Conservation (phyloP, 768 basidiomycete species). For the Cystofilobasidium ferigula region DNA sequence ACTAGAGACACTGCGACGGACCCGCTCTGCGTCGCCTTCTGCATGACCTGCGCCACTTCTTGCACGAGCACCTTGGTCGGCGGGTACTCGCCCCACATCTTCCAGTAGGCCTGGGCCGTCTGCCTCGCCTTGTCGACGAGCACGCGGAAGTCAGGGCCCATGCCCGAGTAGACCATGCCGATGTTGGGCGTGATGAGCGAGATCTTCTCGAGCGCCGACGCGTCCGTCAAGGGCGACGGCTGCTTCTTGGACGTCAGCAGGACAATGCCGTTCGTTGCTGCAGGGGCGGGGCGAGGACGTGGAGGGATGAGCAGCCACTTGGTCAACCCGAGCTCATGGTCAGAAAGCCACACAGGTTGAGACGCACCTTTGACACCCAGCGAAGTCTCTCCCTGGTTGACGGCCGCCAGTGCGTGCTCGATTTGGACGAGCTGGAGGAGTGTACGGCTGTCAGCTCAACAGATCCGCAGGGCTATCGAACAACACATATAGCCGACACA, state of each 20-base stretch:
- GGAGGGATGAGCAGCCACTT: background rate
- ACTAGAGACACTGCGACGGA: conserved; percentile 40
- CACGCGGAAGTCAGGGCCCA: conserved; percentile 97
- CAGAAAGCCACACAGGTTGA: background rate
- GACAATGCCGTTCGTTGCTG: conserved; percentile 97
- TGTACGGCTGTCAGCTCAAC: conserved; percentile 12
- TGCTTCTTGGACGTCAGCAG: conserved; percentile 99
- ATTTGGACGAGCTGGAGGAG: conserved; percentile 73
- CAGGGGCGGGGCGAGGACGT: background rate
- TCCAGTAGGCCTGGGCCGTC: conserved; percentile 98
- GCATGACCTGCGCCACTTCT: conserved; percentile 96
- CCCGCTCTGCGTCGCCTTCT: conserved; percentile 98
- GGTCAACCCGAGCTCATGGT: background rate
- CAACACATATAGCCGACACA: background rate
- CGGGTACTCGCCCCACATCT: conserved; percentile 96
- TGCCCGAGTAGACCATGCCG: conserved; percentile 97
- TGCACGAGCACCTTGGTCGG: conserved; percentile 91
- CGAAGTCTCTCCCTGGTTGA: conserved; percentile 87
- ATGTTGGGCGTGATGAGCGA: conserved; percentile 97
- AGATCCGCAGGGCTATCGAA: background rate
- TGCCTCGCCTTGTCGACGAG: conserved; percentile 89
- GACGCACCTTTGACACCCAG: conserved; percentile 93
- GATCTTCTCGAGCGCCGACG: conserved; percentile 95
- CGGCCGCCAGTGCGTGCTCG: conserved; percentile 96
- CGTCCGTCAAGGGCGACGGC: conserved; percentile 93